Evolutionary conservation across 176 grass and related monocot genomes (phyloP).

Genomic region (Oryza nivara): DNA sequence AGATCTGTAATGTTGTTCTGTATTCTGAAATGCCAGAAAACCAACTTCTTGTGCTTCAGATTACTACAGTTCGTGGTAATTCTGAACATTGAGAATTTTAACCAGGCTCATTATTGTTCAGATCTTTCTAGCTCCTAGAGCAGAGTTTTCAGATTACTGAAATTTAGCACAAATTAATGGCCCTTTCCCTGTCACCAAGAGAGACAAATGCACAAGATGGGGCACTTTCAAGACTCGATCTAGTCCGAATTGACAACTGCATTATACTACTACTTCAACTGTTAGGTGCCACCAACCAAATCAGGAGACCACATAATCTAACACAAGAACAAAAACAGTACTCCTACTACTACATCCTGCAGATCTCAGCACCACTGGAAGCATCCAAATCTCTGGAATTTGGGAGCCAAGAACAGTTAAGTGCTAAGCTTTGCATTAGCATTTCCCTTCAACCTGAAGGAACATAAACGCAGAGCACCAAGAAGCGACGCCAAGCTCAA

Average conservation of each 20-base stretch:
- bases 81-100: not conserved
- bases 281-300: constrained; percentile 34
- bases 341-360: not conserved
- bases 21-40: not conserved
- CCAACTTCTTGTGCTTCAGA: not conserved
- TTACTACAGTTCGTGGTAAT: not conserved
- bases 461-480: constrained; percentile 28
- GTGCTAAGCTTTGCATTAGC: not conserved
- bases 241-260: constrained; percentile 43
- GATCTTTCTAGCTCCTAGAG: constrained; percentile 13
- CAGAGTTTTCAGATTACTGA: constrained; percentile 22
- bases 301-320: constrained; percentile 27
- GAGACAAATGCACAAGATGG: constrained; percentile 20
- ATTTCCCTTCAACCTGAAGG: constrained; percentile 49
- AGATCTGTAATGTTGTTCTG: not conserved
- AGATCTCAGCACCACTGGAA: constrained; percentile 39
- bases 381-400: constrained; percentile 4
- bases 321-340: constrained; percentile 5
- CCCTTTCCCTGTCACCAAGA: constrained; percentile 45
- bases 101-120: not conserved
- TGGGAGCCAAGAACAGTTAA: not conserved
- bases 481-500: constrained; percentile 4
- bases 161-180: not conserved
- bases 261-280: constrained; percentile 40
- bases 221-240: constrained; percentile 27